Base-by-base conservation (phyloP, 164 flowering plant genomes). In the Sextonia rubra region DNA sequence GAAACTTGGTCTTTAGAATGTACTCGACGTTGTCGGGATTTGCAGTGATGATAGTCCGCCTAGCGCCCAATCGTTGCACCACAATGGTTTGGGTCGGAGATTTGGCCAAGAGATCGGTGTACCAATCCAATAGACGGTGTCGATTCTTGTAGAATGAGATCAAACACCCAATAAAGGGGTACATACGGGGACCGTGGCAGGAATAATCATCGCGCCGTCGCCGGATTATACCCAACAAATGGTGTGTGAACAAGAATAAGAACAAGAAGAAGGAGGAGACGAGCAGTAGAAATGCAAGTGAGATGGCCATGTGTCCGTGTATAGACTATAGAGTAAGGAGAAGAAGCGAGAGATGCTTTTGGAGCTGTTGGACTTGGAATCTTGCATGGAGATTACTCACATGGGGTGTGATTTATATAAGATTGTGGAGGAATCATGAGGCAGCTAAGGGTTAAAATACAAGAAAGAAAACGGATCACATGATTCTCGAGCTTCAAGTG, bases 11-110 rank as follows among this genome's bases (percentile, higher is more conserved):
- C 69, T 86, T 87, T 58, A 91, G 87, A 0, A 91, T 78, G 81
- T 91, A 76, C 80, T 91, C 91, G 0, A 92, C 88, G 65, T 92
- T 92, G 14, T 55, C 77, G 0, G 97, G 95, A 73, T 92, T 89
- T 0, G 93, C 91, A 0, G 97, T 92, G 49, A 92, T 82, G 4
- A 92, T 64, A 32, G 85, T 85, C 23, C 86, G 81, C 0, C 77
- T 79, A 0, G 88, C 86, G 0, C 95, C 95, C 20, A 88, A 67
- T 8, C 95, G 84, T 17, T 27, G 18, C 29, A 92, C 74, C 8
- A 78, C 78, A 20, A 89, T 85, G 47, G 97, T 91, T 47, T 79
- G 84, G 0, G 86, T 48, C 5, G 87, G 87, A 0, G 94, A 89
- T 52, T 63, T 30, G 0, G 90, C 70, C 0, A 91, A 64, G 9